Conservation (phyloP, 352 stramenopile species). For the Globisporangium spinosum region DNA sequence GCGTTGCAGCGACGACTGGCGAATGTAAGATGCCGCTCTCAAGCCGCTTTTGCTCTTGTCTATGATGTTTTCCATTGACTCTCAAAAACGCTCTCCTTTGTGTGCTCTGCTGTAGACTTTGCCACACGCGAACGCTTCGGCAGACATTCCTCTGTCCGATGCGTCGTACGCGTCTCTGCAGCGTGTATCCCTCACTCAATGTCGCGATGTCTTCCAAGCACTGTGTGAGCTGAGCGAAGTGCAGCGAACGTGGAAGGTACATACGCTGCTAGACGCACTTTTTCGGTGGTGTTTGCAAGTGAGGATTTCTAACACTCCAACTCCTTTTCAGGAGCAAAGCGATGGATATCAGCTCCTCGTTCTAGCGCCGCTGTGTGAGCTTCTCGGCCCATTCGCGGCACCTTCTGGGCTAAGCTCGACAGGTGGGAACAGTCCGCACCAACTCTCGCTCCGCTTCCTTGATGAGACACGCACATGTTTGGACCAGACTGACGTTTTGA, state of each 20-base stretch:
- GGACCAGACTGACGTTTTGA: neutral
- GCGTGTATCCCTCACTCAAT: constrained; percentile 31
- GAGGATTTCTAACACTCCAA: constrained; percentile 10
- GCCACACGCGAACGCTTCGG: constrained; percentile 13
- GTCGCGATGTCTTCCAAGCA: constrained; percentile 33
- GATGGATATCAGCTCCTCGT: constrained; percentile 13
- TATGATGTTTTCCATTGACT: neutral
- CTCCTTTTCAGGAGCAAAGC: constrained; percentile 12
- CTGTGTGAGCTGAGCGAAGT: constrained; percentile 30
- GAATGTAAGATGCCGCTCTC: constrained; percentile 19
- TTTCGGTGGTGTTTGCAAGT: constrained; percentile 10
- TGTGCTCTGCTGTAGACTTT: constrained; percentile 20
- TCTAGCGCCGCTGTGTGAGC: constrained; percentile 17
- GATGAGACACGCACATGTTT: constrained; percentile 1
- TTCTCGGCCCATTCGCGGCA: constrained; percentile 15
- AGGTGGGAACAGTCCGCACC: constrained; percentile 4
- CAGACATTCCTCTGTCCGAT: constrained; percentile 10
- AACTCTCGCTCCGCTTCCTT: neutral
- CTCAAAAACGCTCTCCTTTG: neutral
- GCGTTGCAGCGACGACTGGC: constrained; percentile 8
- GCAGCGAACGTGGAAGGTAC: constrained; percentile 28
- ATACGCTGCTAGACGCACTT: neutral
- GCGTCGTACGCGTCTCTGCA: constrained; percentile 24
- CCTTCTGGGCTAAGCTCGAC: constrained; percentile 11
- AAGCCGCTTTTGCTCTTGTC: constrained; percentile 11